phyloP scores from a whole-genome alignment of 257 asterid genomes.

The Petunia axillaris region DNA sequence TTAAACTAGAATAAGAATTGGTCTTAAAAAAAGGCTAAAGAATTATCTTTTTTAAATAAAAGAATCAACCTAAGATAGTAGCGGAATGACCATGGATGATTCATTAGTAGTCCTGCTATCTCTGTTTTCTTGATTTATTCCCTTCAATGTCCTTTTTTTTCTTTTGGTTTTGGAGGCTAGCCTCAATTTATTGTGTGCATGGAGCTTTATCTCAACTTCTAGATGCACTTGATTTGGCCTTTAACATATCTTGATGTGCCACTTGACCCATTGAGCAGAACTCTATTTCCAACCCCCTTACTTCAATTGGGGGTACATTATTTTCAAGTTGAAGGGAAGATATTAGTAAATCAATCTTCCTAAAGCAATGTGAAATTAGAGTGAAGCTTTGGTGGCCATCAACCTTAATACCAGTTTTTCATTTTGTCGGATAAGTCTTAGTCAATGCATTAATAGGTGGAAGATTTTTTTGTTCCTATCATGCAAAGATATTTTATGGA shows the following conservation, averaged over 20 bases:
- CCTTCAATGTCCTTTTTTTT: background rate
- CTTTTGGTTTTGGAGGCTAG: background rate
- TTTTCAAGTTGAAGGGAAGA: background rate
- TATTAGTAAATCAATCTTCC: background rate
- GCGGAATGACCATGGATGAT: too few relatives aligned
- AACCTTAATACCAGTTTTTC: background rate
- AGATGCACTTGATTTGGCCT: background rate
- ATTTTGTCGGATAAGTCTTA: background rate
- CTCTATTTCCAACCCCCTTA: background rate
- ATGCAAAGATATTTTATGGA: background rate
- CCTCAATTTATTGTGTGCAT: background rate
- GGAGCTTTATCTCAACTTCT: background rate
- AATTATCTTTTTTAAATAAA: too few relatives aligned
- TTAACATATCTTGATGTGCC: background rate
- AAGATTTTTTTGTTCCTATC: background rate
- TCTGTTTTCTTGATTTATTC: background rate
- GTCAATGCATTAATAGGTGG: background rate
- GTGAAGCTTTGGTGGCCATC: background rate
- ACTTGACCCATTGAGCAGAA: background rate
- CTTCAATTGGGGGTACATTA: background rate
- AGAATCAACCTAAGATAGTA: too few relatives aligned
- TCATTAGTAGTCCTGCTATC: too few relatives aligned
- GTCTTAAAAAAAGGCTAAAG: too few relatives aligned
- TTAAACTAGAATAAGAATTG: too few relatives aligned
- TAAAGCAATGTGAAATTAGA: slow-evolving; percentile 1